Evolutionary conservation across 2,329 filamentous ascomycete species (phyloP), one percentile per base, ranked within the genome.

Genomic region (Podosphaera fusca): DNA sequence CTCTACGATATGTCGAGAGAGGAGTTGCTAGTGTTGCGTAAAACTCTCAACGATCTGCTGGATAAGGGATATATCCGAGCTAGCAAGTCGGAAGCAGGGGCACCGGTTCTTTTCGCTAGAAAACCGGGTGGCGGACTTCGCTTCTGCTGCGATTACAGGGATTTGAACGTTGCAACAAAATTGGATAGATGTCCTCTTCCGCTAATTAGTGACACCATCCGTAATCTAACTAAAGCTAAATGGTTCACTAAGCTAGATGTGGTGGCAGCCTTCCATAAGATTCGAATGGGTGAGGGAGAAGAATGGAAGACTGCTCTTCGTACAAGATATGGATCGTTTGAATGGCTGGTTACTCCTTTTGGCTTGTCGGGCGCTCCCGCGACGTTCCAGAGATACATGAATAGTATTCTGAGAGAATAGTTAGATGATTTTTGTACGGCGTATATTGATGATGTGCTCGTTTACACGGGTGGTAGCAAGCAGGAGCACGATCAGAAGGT

Each of bases 131-230:
- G 38, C 14, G 57, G 53, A 3, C 33, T 58, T 10, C 30, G 57
- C 14, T 45, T 58, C 5, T 58, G 52, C 45, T 14, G 55, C 5
- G 58, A 59, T 33, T 57, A 59, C 35, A 10, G 58, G 29, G 51
- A 21, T 14, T 47, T 59, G 14, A 59, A 59, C 36, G 45, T 31
- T 10, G 40, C 57, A 21, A 59, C 55, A 30, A 55, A 30, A 7
- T 55, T 51, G 29, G 46, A 59, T 35, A 42, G 45, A 14, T 59
- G 46, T 10, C 38, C 40, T 12, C 29, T 55, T 14, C 38, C 53
- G 33, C 7, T 31, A 34, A 46, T 45, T 31, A 55, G 30, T 14
- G 53, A 55, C 10, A 45, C 38, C n/a, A 14, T 55, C 8, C 10
- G n/a, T 7, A 33, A 3, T 8, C 21, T 46, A 29, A 29, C 21